Percentiles rank a stretch among this genome's conserved stretches.
Evolutionary conservation across 257 asterid genomes (phyloP).

Genomic region (Verbascum thapsus): DNA sequence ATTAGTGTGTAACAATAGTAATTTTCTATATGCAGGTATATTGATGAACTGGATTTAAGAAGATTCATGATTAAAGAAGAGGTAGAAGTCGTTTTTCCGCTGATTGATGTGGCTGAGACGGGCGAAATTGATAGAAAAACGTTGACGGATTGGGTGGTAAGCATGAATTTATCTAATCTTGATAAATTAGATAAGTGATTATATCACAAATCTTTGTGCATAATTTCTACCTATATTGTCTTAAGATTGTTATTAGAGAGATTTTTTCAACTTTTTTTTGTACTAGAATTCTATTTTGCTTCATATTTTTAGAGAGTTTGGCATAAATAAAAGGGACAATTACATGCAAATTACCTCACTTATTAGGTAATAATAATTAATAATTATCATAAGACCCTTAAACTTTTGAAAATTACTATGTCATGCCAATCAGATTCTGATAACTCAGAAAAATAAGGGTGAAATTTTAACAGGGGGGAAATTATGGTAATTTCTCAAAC

Average conservation of each 20-base stretch:
- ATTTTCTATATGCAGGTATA: constrained; percentile 47
- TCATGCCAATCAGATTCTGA: no score
- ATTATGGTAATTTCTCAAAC: no score
- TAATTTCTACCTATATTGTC: background rate
- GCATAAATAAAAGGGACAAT: no score
- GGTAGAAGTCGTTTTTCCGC: constrained; percentile 72
- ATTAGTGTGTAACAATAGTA: background rate
- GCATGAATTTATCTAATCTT: constrained; percentile 23
- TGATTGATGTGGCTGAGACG: constrained; percentile 68
- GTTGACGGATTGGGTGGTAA: constrained; percentile 82
- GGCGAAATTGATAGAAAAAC: constrained; percentile 64
- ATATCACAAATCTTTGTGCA: background rate
- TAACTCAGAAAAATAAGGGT: no score
- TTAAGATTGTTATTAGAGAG: background rate
- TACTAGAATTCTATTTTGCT: no score
- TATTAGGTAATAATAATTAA: no score
- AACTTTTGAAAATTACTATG: no score
- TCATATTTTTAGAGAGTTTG: no score
- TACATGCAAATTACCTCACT: no score
- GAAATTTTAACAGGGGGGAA: no score
- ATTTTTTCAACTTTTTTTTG: no score
- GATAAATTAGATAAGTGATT: background rate
- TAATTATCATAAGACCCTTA: no score
- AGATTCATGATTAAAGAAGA: constrained; percentile 92
- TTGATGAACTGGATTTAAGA: constrained; percentile 73